phyloP scores from a whole-genome alignment of 2,329 filamentous ascomycete species.

The Beauveria caledonica region DNA sequence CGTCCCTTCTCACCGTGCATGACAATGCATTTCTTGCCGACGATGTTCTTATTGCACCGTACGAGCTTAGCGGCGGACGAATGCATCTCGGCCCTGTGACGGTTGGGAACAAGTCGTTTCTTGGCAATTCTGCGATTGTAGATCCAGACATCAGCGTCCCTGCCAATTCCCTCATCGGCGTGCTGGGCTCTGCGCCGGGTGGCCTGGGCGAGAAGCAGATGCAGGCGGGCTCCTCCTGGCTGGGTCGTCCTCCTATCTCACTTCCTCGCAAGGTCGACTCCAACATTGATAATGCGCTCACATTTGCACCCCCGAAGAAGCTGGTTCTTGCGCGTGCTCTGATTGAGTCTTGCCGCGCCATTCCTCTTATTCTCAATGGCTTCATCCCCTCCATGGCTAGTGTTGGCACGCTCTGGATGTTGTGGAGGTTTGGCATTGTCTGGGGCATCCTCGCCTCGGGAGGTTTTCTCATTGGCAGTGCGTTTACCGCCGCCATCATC shows the following conservation, averaged over 20 bases:
- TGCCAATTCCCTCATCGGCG: slow-evolving; percentile 14
- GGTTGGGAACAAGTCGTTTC: slow-evolving; percentile 14
- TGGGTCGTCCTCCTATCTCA: slow-evolving; percentile 16
- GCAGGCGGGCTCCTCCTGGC: slow-evolving; percentile 16
- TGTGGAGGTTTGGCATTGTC: slow-evolving; percentile 12
- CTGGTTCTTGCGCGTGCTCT: slow-evolving; percentile 13
- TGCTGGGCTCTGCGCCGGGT: slow-evolving; percentile 14
- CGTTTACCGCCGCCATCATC: slow-evolving; percentile 7
- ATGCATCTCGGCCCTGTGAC: slow-evolving; percentile 13
- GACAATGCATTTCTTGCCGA: slow-evolving; percentile 18
- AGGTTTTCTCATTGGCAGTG: slow-evolving; percentile 8
- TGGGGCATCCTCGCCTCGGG: slow-evolving; percentile 13
- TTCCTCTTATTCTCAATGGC: slow-evolving; percentile 14
- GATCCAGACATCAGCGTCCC: slow-evolving; percentile 13
- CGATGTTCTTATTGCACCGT: slow-evolving; percentile 16
- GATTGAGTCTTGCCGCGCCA: slow-evolving; percentile 14
- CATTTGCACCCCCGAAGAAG: slow-evolving; percentile 14
- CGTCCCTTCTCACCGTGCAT: slow-evolving; percentile 15
- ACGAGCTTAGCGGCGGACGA: slow-evolving; percentile 12
- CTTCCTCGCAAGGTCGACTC: slow-evolving; percentile 14
- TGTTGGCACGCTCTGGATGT: slow-evolving; percentile 9
- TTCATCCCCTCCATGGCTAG: slow-evolving; percentile 3
- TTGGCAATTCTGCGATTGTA: slow-evolving; percentile 18
- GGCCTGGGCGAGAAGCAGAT: slow-evolving; percentile 12
- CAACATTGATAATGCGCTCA: slow-evolving; percentile 14